Conservation (phyloP, 805 yeast species). For the Zygoascus bituminiphila region DNA sequence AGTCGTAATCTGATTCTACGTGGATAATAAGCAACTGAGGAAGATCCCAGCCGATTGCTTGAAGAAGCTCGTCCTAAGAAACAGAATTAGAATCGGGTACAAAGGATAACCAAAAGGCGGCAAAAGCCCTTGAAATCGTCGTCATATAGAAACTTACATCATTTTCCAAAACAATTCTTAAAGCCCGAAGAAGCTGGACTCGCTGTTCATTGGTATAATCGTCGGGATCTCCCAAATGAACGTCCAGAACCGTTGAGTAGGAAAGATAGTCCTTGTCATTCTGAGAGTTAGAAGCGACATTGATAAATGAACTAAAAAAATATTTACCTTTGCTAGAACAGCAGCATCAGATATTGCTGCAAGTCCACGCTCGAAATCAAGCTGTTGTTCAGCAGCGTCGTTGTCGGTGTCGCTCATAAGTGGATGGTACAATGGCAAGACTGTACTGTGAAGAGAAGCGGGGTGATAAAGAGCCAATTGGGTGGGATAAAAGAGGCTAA, state of each 20-base stretch:
- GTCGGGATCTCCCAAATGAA: conserved; percentile 43
- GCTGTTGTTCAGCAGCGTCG: background rate
- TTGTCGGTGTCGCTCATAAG: background rate
- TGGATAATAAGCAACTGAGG: conserved; percentile 58
- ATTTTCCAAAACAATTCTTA: conserved; percentile 37
- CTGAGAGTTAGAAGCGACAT: conserved; percentile 7
- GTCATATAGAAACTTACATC: conserved; percentile 7
- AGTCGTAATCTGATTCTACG: conserved; percentile 29
- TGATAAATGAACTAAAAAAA: background rate
- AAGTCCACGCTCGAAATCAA: background rate
- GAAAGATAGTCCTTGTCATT: conserved; percentile 56
- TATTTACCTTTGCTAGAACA: conserved; percentile 12
- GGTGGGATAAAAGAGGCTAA: too few relatives aligned
- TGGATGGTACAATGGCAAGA: background rate
- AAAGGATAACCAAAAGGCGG: background rate
- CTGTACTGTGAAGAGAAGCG: background rate
- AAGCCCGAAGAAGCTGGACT: conserved; percentile 36
- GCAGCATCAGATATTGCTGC: conserved; percentile 16
- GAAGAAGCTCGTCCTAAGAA: conserved; percentile 43
- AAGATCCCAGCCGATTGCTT: conserved; percentile 87
- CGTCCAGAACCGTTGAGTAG: conserved; percentile 64
- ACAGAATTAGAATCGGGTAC: conserved; percentile 26
- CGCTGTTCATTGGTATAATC: conserved; percentile 44
- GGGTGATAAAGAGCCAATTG: too few relatives aligned
- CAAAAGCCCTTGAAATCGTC: too few relatives aligned